Evolutionary conservation across 495 filamentous ascomycete species (phyloP).

Genomic region (Penicillium alfredii): DNA sequence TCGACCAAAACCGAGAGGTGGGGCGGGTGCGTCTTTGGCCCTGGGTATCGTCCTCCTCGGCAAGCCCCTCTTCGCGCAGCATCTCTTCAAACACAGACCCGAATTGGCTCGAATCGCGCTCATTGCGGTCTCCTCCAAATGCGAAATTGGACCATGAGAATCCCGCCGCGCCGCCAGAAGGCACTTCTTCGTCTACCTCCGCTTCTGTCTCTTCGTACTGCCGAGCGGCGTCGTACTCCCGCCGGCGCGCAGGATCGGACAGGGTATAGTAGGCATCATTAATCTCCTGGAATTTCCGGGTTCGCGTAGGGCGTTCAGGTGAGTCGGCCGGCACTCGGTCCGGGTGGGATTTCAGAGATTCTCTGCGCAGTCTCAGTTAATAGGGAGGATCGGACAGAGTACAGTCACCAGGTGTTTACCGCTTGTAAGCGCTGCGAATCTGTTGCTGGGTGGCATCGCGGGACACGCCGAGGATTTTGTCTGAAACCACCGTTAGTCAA

Average conservation of each 20-base stretch:
- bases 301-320: conserved; percentile 75
- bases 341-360: conserved; percentile 89
- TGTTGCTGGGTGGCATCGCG: conserved; percentile 71
- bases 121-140: conserved; percentile 46
- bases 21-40: conserved; percentile 32
- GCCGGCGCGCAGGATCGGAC: conserved; percentile 69
- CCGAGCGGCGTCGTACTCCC: conserved; percentile 80
- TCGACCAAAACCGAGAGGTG: conserved; percentile 74
- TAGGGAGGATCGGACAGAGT: background rate
- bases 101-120: conserved; percentile 70
- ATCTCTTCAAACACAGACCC: conserved; percentile 95
- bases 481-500: conserved; percentile 23
- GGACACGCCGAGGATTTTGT: conserved; percentile 66
- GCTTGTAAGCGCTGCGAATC: conserved; percentile 93
- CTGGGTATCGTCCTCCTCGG: conserved; percentile 44
- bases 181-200: conserved; percentile 55
- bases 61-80: conserved; percentile 87
- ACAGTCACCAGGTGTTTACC: conserved; percentile 37
- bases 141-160: conserved; percentile 62
- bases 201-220: conserved; percentile 45
- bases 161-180: conserved; percentile 38
- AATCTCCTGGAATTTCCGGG: conserved; percentile 87
- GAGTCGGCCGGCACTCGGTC: conserved; percentile 83
- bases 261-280: conserved; percentile 99
- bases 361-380: conserved; percentile 57